phyloP scores from a whole-genome alignment of 1,139 yeast species.

The Wickerhamomyces sp. region DNA sequence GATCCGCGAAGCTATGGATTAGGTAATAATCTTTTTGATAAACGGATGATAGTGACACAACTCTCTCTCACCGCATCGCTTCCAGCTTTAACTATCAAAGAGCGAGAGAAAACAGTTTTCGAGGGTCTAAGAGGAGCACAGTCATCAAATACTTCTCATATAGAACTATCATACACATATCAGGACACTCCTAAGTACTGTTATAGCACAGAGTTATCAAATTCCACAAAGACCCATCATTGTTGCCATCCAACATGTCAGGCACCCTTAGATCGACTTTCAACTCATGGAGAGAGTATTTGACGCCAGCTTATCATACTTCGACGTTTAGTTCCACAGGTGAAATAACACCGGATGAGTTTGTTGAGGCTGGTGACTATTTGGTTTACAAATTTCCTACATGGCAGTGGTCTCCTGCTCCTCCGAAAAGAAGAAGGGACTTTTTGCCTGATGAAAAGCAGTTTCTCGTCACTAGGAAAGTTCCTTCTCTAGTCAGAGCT shows the following conservation, averaged over 20 bases:
- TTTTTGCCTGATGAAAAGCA: conserved; percentile 87
- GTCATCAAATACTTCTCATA: no score
- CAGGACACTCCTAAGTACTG: no score
- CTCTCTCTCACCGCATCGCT: no score
- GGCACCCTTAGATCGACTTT: conserved; percentile 60
- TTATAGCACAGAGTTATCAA: background rate
- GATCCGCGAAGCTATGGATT: no score
- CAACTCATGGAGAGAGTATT: conserved; percentile 82
- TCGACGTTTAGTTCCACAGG: conserved; percentile 85
- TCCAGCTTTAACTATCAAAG: no score
- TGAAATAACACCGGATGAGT: conserved; percentile 90
- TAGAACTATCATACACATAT: no score
- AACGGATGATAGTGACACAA: no score
- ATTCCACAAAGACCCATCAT: background rate
- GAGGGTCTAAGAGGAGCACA: no score
- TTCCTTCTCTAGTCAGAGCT: conserved; percentile 80
- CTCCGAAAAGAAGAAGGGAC: conserved; percentile 53
- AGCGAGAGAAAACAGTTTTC: no score
- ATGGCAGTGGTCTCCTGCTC: conserved; percentile 87
- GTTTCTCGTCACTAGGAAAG: conserved; percentile 79
- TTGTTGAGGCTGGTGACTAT: conserved; percentile 90
- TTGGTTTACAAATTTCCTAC: conserved; percentile 90
- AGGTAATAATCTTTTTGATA: no score
- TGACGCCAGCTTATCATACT: conserved; percentile 81
- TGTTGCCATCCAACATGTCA: conserved; percentile 5